These are phyloP conservation scores for Pulicaria dysenterica DNA, from an alignment of 129 eudicot species.

Conservation along the genomic window DNA sequence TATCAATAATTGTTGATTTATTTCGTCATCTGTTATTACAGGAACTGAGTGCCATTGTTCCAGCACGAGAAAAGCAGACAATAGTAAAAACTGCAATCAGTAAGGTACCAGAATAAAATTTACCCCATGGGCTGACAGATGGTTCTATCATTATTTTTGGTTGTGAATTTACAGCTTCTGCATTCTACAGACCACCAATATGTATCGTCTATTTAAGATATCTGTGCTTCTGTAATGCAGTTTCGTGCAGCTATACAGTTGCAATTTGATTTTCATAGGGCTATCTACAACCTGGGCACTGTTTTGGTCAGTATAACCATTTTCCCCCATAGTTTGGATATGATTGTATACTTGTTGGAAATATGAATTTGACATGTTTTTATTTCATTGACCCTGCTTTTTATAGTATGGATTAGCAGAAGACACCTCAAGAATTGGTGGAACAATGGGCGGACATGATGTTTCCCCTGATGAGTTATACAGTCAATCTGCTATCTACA, in stretches of 20 bases:
- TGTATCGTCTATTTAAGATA: slow-evolving; percentile 7
- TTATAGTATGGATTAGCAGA: slow-evolving; percentile 97
- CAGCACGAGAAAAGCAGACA: slow-evolving; percentile 87
- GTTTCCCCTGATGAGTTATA: slow-evolving; percentile 77
- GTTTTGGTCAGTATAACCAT: slow-evolving; percentile 69
- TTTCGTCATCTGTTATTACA: slow-evolving; percentile 33
- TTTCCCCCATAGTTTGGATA: slow-evolving; percentile 10
- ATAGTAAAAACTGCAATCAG: slow-evolving; percentile 91
- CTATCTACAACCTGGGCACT: slow-evolving; percentile 93
- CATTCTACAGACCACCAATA: not conserved
- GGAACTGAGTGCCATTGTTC: slow-evolving; percentile 96
- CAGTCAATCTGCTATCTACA: slow-evolving; percentile 90
- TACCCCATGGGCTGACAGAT: too few species aligned
- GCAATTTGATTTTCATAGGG: slow-evolving; percentile 95
- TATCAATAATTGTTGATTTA: slow-evolving; percentile 6
- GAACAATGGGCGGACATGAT: slow-evolving; percentile 54
- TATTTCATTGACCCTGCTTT: slow-evolving; percentile 1
- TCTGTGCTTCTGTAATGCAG: slow-evolving; percentile 43
- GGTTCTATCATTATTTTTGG: too few species aligned
- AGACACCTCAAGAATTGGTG: slow-evolving; percentile 91
- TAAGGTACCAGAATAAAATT: slow-evolving; percentile 51
- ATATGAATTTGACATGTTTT: not conserved
- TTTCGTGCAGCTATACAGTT: slow-evolving; percentile 93
- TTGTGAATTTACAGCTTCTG: too few species aligned
- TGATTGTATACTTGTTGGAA: not conserved